Evolutionary conservation across 2,329 filamentous ascomycete species (phyloP), one percentile per base, ranked within the genome.

Genomic region (Pseudogymnoascus destructans): DNA sequence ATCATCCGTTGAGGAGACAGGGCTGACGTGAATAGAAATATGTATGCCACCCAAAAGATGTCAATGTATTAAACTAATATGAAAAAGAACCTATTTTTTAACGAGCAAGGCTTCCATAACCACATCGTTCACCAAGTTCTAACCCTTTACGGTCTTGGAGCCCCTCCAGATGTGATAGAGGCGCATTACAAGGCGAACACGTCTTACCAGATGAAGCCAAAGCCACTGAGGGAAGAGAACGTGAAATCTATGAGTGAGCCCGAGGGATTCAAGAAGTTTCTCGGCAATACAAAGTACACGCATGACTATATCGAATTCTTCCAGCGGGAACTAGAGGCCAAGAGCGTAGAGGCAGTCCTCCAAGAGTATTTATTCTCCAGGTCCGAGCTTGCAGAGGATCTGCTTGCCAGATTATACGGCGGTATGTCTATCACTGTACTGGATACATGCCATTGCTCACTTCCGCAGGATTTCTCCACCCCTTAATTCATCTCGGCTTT

Each of bases 401-500:
- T 95, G 75, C 72, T 91, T 2, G 74, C 76, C 1, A 77, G 89
- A 15, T 73, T 92, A 66, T 89, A 81, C 66, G 79, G 77, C 13
- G 84, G 83, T 77, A 67, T 61, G 71, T 67, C 9, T 36, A 23
- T 17, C 15, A 56, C 15, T 56, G 5, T 17, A 15, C 7, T 5
- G 13, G 7, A 8, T 7, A 27, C 8, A 32, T n/a, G 40, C 32
- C 25, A 49, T 49, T 21, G 52, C 35, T 38, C 17, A 19, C 33
- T 61, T 64, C 59, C 61, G 35, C 63, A 79, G 83, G 86, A 0
- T 78, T 92, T 62, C 64, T 90, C 1, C 89, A 95, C 66, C 89
- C 89, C 1, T 73, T 93, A 13, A 91, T 95, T 62, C 89, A 95
- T 68, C 77, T 95, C 17, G 87, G 89, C 55, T 95, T 89, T 67